phyloP scores from a whole-genome alignment of 345 rosid species.

The Aquilaria sinensis region DNA sequence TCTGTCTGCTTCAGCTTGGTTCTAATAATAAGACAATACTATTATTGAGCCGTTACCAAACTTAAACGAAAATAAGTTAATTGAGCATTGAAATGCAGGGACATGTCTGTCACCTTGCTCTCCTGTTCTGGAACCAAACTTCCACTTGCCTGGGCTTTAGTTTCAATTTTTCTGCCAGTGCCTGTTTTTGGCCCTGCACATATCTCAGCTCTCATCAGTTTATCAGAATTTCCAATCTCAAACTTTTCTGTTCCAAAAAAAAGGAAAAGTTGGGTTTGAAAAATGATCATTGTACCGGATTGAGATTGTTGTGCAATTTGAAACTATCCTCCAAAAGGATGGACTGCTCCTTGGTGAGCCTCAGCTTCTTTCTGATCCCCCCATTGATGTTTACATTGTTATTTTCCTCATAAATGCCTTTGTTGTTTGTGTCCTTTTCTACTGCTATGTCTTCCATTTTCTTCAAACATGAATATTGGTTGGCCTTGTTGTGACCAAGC shows the following conservation, averaged over 20 bases:
- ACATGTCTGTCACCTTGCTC: slow-evolving; percentile 52
- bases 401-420: background rate
- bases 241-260: background rate
- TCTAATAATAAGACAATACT: slow-evolving; percentile 17
- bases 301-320: slow-evolving; percentile 45
- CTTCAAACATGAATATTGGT: background rate
- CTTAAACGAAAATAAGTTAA: background rate
- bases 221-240: background rate
- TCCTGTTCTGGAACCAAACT: slow-evolving; percentile 82
- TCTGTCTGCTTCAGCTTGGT: slow-evolving; percentile 68
- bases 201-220: background rate
- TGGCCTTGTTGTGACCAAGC: background rate
- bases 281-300: slow-evolving; percentile 35
- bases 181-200: slow-evolving; percentile 52
- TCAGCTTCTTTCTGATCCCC: slow-evolving; percentile 24
- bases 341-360: slow-evolving; percentile 42
- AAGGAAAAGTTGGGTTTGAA: slow-evolving; percentile 8
- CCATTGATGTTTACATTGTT: background rate
- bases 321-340: slow-evolving; percentile 41
- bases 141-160: slow-evolving; percentile 73
- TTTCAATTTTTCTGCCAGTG: slow-evolving; percentile 49
- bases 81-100: slow-evolving; percentile 1
- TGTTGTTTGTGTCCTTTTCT: background rate
- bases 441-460: background rate
- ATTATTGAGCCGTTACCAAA: background rate